Conservation (phyloP, 2,329 filamentous ascomycete species). For the Diplodia seriata region DNA sequence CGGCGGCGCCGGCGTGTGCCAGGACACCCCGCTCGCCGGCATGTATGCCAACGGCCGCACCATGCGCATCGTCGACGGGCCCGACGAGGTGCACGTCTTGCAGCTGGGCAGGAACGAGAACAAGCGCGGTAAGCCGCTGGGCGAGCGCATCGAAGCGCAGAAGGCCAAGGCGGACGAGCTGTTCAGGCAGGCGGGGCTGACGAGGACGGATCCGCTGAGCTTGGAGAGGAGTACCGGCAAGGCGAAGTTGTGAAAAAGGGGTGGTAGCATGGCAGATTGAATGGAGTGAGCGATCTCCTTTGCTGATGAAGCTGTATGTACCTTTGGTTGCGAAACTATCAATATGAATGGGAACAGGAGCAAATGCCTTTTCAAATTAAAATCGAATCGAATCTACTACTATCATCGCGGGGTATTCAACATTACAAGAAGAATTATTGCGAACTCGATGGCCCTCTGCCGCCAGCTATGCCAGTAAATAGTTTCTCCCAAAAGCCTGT, state of each 20-base stretch:
- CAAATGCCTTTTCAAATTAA: background rate
- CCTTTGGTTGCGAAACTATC: background rate
- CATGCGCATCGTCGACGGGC: slow-evolving; percentile 86
- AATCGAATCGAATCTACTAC: slow-evolving; percentile 6
- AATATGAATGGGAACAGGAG: background rate
- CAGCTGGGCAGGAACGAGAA: slow-evolving; percentile 85
- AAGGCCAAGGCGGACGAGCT: slow-evolving; percentile 69
- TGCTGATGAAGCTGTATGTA: background rate
- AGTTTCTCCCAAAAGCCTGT: background rate
- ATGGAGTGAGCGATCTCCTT: background rate
- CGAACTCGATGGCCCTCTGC: background rate
- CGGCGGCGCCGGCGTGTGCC: slow-evolving; percentile 87
- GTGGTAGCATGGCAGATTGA: background rate
- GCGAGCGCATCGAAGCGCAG: slow-evolving; percentile 69
- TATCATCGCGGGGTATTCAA: background rate
- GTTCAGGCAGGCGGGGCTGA: slow-evolving; percentile 63
- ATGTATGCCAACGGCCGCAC: slow-evolving; percentile 85
- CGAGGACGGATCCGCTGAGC: slow-evolving; percentile 18
- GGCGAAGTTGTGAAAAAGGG: slow-evolving; percentile 27
- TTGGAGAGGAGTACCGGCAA: slow-evolving; percentile 26
- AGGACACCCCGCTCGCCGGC: slow-evolving; percentile 84
- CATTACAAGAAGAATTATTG: slow-evolving; percentile 9
- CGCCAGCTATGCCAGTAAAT: background rate
- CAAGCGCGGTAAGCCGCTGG: slow-evolving; percentile 67
- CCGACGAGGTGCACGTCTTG: slow-evolving; percentile 85